Conservation (phyloP, 1,139 yeast species). For the Yamadazyma jaroonii region DNA sequence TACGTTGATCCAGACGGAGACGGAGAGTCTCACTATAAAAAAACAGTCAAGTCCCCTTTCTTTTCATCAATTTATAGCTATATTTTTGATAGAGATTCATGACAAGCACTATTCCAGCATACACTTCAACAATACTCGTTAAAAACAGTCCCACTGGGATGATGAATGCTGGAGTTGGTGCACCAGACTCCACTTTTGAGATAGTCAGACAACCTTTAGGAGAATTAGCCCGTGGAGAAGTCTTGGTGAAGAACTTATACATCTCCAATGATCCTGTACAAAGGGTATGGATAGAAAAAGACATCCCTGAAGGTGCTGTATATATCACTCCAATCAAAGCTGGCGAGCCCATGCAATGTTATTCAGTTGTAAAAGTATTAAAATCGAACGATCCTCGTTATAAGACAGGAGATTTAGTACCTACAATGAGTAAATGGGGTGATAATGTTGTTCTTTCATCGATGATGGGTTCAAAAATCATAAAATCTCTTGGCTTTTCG, state of each 20-base stretch:
- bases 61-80: too few relatives aligned
- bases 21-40: too few relatives aligned
- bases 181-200: conserved; percentile 21
- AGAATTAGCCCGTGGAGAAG: conserved; percentile 38
- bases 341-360: conserved; percentile 49
- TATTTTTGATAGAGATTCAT: too few relatives aligned
- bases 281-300: conserved; percentile 56
- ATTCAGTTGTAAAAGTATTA: conserved; percentile 48
- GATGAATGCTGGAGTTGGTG: conserved; percentile 16
- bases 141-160: conserved; percentile 16
- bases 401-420: conserved; percentile 42
- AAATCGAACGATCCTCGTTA: conserved; percentile 39
- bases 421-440: conserved; percentile 27
- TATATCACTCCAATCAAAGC: conserved; percentile 47
- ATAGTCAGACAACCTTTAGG: conserved; percentile 10
- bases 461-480: conserved; percentile 22
- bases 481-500: conserved; percentile 22
- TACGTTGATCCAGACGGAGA: too few relatives aligned
- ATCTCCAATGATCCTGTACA: conserved; percentile 68
- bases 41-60: too few relatives aligned
- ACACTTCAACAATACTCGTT: conserved; percentile 12
- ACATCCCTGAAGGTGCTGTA: conserved; percentile 36
- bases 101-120: conserved; percentile 2
- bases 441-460: conserved; percentile 22
- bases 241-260: conserved; percentile 45